Conservation (phyloP, 306 rosid genomes). For the Spatholobus suberectus region DNA sequence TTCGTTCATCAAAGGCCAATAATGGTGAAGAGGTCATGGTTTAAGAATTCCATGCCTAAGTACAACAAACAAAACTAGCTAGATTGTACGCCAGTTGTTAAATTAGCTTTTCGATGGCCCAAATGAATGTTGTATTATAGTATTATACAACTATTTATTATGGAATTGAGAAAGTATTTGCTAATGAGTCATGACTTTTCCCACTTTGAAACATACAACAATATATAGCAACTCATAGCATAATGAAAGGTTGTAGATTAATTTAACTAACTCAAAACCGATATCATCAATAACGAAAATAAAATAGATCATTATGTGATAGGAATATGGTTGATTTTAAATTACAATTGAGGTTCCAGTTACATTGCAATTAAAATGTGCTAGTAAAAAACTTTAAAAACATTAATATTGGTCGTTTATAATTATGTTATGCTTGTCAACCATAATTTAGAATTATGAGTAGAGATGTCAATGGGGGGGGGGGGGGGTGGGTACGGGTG, state of each 20-base stretch:
- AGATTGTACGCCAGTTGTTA: neutral
- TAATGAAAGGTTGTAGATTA: neutral
- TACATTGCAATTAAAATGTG: neutral
- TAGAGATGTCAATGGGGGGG: too few species aligned
- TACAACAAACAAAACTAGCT: neutral
- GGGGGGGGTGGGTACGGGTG: too few species aligned
- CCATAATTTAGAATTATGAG: neutral
- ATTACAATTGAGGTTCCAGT: neutral
- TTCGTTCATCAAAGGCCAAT: conserved; percentile 35
- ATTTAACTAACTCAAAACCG: neutral
- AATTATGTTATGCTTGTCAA: too few species aligned
- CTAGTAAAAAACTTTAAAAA: neutral
- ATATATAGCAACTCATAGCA: neutral
- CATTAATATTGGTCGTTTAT: too few species aligned
- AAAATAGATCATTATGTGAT: neutral
- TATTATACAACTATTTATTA: neutral
- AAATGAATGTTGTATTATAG: conserved; percentile 13
- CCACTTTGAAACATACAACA: neutral
- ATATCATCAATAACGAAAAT: neutral
- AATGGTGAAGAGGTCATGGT: neutral
- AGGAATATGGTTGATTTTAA: neutral
- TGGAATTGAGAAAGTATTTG: conserved; percentile 18
- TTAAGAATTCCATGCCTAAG: neutral
- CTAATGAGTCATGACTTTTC: neutral
- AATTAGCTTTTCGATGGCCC: neutral